Base-by-base conservation (phyloP, 2,329 filamentous ascomycete species). In the Aureobasidium vineae region DNA sequence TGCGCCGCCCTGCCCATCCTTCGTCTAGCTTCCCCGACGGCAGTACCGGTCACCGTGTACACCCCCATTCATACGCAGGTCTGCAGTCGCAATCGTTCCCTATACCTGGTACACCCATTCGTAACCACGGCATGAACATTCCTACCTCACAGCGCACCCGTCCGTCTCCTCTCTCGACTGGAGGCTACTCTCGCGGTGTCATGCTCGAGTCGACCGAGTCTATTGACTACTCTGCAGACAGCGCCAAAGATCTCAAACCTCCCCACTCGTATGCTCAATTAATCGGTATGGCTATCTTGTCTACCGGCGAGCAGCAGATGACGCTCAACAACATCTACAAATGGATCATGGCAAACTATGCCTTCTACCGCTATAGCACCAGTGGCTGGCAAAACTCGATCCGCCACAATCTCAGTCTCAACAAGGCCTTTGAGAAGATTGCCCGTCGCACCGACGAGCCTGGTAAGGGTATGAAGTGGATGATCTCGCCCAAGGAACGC, bases 381-480 rank as follows among this genome's bases (percentile, higher is more conserved):
- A 88, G 87, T 67, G 94, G 95, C 68, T 99, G 96, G 96, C 95
- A 97, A 87, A 99, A 99, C 76, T 97, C 92, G 0, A 99, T 99
- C 71, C 89, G 95, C 15, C 95, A 99, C 76, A 99, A 99, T 72
- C 79, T 99, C 16, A 98, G 95, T 0, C 80, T 99, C 49, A 98
- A 96, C 77, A 97, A 97, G 76, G 88, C 90, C 0, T 99, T 99
- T 74, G 88, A 92, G 72, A 99, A 99, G 77, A 90, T 97, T 10
- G 90, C 95, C 3, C 88, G 95, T 54, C 89, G 91, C 19, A 97
- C 92, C 0, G 92, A 98, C 72, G 95, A 99, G 76, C 95, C 95
- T 26, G 95, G 95, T 15, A 99, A 99, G 77, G 95, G 95, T 33
- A 98, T 97, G 92, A 98, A 98, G 76, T 99, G 95, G 95, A 91